Percentiles rank a stretch among this genome's conserved stretches.
These are phyloP conservation scores for Spirogloea muscicola DNA, from an alignment of 139 green algal genomes.

Conservation along the genomic window DNA sequence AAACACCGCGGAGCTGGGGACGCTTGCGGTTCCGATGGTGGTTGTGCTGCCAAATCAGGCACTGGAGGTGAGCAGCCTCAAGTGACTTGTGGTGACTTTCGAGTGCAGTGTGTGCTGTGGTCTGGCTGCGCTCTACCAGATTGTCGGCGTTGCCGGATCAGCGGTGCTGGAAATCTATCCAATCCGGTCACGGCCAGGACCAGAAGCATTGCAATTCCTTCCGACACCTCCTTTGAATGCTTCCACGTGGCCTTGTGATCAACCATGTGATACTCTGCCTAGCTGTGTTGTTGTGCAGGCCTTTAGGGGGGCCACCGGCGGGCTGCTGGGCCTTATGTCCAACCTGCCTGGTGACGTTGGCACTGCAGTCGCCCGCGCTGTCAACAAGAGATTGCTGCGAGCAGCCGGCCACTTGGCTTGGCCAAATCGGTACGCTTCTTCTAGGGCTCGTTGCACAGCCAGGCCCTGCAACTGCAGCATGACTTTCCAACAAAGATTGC, in stretches of 20 bases:
- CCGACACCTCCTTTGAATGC: no score
- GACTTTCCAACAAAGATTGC: not conserved
- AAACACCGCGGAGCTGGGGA: constrained; percentile 52
- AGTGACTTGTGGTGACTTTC: no score
- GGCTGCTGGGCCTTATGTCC: constrained; percentile 25
- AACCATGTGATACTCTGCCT: no score
- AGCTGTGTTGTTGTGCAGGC: no score
- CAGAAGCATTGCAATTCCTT: no score
- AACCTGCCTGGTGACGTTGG: constrained; percentile 9
- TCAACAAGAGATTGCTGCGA: constrained; percentile 25
- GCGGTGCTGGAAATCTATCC: no score
- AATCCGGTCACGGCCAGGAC: no score
- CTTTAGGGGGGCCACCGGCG: constrained; percentile 32
- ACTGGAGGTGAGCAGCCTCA: no score
- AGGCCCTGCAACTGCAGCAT: not conserved
- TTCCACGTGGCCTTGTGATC: no score
- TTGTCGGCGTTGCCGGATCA: no score
- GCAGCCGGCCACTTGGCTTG: constrained; percentile 22
- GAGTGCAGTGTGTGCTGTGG: not conserved
- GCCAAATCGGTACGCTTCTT: constrained; percentile 34
- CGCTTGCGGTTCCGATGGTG: constrained; percentile 50
- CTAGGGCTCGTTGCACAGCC: not conserved
- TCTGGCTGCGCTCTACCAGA: no score
- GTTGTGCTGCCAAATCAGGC: constrained; percentile 41
- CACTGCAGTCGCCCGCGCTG: not conserved